These are phyloP conservation scores for Posidonia australis DNA, from an alignment of 106 monocot genomes.

Conservation along the genomic window DNA sequence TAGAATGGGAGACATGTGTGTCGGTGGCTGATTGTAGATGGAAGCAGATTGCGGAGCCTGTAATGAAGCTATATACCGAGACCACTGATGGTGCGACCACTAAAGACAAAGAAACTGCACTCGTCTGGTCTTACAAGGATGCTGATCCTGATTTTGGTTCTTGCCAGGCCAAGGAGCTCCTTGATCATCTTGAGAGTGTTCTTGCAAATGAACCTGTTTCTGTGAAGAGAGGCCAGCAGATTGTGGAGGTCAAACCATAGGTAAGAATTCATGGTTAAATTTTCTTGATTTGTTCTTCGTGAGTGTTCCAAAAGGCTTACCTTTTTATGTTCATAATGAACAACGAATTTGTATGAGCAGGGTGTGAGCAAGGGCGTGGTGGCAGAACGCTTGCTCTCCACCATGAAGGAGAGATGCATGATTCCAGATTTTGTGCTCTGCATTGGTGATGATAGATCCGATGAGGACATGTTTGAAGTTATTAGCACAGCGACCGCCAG, in stretches of 20 bases:
- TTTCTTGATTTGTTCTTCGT: neutral
- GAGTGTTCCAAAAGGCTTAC: no score
- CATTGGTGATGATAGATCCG: constrained; percentile 15
- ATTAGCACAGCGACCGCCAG: neutral
- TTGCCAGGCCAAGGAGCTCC: constrained; percentile 24
- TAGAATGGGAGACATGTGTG: constrained; percentile 17
- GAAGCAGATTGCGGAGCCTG: constrained; percentile 28
- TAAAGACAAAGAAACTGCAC: constrained; percentile 19
- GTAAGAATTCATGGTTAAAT: neutral
- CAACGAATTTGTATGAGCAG: neutral
- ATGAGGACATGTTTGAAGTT: constrained; percentile 18
- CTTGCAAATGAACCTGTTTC: constrained; percentile 25
- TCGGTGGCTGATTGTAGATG: constrained; percentile 19
- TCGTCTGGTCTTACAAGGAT: constrained; percentile 27
- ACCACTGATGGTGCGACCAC: constrained; percentile 24
- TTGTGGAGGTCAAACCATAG: constrained; percentile 25
- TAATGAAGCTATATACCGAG: constrained; percentile 25
- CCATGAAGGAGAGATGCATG: neutral
- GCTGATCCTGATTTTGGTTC: constrained; percentile 26
- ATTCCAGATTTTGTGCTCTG: constrained; percentile 14
- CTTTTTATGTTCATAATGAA: no score
- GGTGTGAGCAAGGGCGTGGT: constrained; percentile 15
- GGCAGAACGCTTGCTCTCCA: constrained; percentile 3
- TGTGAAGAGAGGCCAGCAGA: constrained; percentile 20
- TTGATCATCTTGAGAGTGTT: constrained; percentile 28